phyloP scores from a whole-genome alignment of 441 rosid species.

The Gossypium aridum region DNA sequence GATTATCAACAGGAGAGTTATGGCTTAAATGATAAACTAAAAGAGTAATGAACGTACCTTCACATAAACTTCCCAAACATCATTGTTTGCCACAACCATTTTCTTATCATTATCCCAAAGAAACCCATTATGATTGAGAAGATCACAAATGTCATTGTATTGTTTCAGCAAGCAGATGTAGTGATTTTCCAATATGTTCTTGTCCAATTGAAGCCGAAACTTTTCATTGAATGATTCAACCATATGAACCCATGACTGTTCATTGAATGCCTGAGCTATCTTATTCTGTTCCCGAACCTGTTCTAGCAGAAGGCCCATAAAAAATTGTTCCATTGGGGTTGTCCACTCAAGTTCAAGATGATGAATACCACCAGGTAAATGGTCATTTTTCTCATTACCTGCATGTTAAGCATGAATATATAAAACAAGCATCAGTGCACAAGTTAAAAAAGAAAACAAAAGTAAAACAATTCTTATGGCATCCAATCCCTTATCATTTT shows the following conservation, averaged over 20 bases:
- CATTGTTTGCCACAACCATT: slow-evolving; percentile 45
- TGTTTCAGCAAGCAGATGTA: slow-evolving; percentile 60
- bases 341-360: slow-evolving; percentile 53
- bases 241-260: slow-evolving; percentile 60
- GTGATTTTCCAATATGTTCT: slow-evolving; percentile 45
- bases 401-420: slow-evolving; percentile 12
- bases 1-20: neutral
- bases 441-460: neutral
- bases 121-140: slow-evolving; percentile 51
- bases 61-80: slow-evolving; percentile 53
- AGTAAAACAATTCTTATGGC: neutral
- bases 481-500: neutral
- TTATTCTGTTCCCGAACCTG: slow-evolving; percentile 41
- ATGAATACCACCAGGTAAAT: slow-evolving; percentile 19
- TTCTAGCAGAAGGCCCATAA: slow-evolving; percentile 58
- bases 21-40: neutral
- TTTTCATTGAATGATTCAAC: slow-evolving; percentile 46
- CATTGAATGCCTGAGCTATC: slow-evolving; percentile 39
- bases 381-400: slow-evolving; percentile 32
- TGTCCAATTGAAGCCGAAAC: slow-evolving; percentile 42
- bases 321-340: slow-evolving; percentile 45
- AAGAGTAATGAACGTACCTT: slow-evolving; percentile 34
- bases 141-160: slow-evolving; percentile 44
- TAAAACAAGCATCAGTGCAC: neutral
- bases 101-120: slow-evolving; percentile 60